Percentiles rank a stretch among this genome's conserved stretches.
Evolutionary conservation across 345 rosid genomes (phyloP).

Genomic region (Kandelia obovata): DNA sequence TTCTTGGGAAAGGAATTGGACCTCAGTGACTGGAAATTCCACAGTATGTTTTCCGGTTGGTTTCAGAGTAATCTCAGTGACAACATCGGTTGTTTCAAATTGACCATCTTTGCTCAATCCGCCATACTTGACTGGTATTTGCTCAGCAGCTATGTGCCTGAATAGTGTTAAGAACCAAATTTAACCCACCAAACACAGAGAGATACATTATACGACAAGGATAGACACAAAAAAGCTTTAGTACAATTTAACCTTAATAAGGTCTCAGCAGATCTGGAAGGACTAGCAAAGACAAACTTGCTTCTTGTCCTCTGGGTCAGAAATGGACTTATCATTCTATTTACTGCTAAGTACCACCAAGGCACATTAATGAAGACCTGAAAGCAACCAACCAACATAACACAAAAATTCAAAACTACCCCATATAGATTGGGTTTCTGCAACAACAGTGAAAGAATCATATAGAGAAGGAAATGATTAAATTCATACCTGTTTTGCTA

Average conservation of each 20-base stretch:
- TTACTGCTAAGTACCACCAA: slow-evolving; percentile 31
- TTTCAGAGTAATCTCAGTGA: slow-evolving; percentile 26
- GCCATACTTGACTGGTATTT: slow-evolving; percentile 31
- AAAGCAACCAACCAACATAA: neutral
- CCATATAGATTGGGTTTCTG: too few relatives aligned
- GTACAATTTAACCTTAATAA: slow-evolving; percentile 18
- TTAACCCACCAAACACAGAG: neutral
- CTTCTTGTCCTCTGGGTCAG: slow-evolving; percentile 32
- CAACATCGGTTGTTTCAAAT: slow-evolving; percentile 23
- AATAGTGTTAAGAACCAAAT: too few relatives aligned
- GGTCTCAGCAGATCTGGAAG: slow-evolving; percentile 30
- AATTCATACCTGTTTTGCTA: slow-evolving; percentile 25
- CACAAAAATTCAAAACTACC: neutral
- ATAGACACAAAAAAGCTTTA: neutral
- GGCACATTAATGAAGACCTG: slow-evolving; percentile 34
- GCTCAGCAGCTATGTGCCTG: slow-evolving; percentile 25
- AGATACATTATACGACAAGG: neutral
- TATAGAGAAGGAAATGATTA: neutral
- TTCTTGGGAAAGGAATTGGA: slow-evolving; percentile 4
- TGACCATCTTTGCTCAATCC: slow-evolving; percentile 27
- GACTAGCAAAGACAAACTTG: slow-evolving; percentile 27
- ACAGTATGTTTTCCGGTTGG: slow-evolving; percentile 30
- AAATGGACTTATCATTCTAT: slow-evolving; percentile 32
- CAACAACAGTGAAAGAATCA: neutral
- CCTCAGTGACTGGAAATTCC: slow-evolving; percentile 33